Base-by-base conservation (phyloP, 2,329 filamentous ascomycete species). In the Sporothrix humicola region DNA sequence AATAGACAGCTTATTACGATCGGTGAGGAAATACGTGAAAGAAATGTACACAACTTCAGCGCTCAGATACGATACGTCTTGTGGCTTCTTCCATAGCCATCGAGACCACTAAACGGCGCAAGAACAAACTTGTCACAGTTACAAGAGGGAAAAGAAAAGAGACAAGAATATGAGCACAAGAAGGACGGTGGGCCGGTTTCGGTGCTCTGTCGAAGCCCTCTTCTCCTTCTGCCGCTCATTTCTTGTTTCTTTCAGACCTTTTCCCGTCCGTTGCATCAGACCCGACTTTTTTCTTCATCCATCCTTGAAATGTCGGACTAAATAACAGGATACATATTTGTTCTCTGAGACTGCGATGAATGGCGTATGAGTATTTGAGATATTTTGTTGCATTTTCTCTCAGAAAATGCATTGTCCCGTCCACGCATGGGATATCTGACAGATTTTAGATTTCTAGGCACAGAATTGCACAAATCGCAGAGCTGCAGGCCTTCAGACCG, bases 11-110 rank as follows among this genome's bases (percentile, higher is more conserved):
- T 20, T 42, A 13, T 65, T 56, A 52, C 65, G 42, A 44, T 46
- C n/a, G 3, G 52, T 56, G n/a, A 56, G 9, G 23, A 56, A 56
- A 31, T 15, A 31, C 23, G 31, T 37, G 31, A 31, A 31, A 3
- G 31, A 5, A 31, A 31, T 5, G 5, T 31, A 31, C 31, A 31
- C 31, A 31, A 5, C 2, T 1, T 15, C 23, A 23, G 87, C 87
- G 87, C 89, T 87, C 83, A 85, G 87, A 88, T 89, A 89, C 86
- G 86, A 89, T 90, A 90, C 88, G 82, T 88, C 87, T 89, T 82
- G 80, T 87, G 85, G 84, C 83, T 74, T 66, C 78, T 54, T 44
- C 26, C 52, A 86, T 89, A 87, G 85, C 86, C 84, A 72, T 80
- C 78, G 82, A 87, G 87, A 88, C 83, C 88, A 90, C 88, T 83